A percentile compares a stretch with the other conserved stretches of the same genome.
Conservation (phyloP, 148 eudicot species). For the Silene uniflora region DNA sequence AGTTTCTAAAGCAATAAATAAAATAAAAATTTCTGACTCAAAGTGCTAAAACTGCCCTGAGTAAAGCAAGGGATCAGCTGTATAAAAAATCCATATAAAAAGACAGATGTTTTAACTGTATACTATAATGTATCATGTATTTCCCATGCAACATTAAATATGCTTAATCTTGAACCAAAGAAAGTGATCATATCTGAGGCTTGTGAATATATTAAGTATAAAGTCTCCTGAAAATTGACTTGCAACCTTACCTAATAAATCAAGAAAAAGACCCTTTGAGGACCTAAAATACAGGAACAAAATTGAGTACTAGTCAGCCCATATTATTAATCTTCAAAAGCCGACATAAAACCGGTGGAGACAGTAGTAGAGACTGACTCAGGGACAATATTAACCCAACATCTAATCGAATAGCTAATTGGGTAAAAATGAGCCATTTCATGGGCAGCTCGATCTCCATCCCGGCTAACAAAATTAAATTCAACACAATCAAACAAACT, state of each 20-base stretch:
- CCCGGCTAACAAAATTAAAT: no score
- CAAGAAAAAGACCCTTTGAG: not conserved
- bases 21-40: no score
- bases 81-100: not conserved
- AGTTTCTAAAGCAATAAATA: not conserved
- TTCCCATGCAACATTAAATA: not conserved
- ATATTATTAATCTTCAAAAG: no score
- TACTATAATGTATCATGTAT: not conserved
- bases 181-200: not conserved
- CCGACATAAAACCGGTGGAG: no score
- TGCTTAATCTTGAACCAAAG: constrained; percentile 1
- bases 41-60: not conserved
- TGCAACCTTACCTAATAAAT: not conserved
- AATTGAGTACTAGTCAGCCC: not conserved
- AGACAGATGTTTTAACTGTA: not conserved
- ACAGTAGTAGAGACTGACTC: no score
- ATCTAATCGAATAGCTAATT: no score
- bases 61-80: not conserved
- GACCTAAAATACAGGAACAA: not conserved
- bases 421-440: no score
- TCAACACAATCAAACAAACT: no score
- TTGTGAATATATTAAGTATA: not conserved
- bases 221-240: not conserved
- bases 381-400: no score
- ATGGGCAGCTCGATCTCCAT: no score